These are phyloP conservation scores for Amanita brunnescens DNA, from an alignment of 768 basidiomycete species.

Conservation along the genomic window DNA sequence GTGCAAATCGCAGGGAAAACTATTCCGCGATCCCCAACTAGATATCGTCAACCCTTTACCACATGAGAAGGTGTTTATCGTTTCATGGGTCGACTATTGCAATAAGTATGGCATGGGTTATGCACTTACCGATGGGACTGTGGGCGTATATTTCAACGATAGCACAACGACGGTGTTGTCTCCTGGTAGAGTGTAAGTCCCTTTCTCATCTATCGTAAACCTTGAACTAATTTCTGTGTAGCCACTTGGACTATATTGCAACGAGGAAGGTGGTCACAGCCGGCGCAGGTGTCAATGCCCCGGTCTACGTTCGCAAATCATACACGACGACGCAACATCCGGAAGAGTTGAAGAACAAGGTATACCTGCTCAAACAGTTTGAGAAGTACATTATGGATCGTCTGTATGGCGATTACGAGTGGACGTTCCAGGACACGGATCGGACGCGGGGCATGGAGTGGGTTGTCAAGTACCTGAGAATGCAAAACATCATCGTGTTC, in stretches of 20 bases:
- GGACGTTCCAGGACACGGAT: slow-evolving; percentile 63
- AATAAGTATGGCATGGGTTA: slow-evolving; percentile 99
- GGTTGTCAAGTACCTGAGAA: slow-evolving; percentile 89
- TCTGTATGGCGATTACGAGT: slow-evolving; percentile 78
- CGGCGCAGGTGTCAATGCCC: slow-evolving; percentile 24
- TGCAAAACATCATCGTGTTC: slow-evolving; percentile 97
- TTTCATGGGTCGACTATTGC: slow-evolving; percentile 98
- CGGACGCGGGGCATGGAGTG: slow-evolving; percentile 86
- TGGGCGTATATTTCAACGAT: slow-evolving; percentile 96
- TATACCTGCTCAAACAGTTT: slow-evolving; percentile 90
- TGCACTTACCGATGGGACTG: slow-evolving; percentile 88
- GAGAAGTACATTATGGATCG: slow-evolving; percentile 91
- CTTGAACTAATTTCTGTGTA: slow-evolving; percentile 20
- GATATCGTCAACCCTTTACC: slow-evolving; percentile 38
- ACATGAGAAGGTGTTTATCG: slow-evolving; percentile 81
- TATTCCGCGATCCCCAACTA: slow-evolving; percentile 60
- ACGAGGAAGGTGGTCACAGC: slow-evolving; percentile 32
- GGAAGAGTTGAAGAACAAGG: slow-evolving; percentile 80
- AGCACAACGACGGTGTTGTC: slow-evolving; percentile 80
- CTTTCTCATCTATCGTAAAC: background rate
- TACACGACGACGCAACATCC: slow-evolving; percentile 65
- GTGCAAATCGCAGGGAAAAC: slow-evolving; percentile 47
- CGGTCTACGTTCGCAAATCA: slow-evolving; percentile 64
- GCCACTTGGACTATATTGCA: slow-evolving; percentile 85
- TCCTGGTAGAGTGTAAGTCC: slow-evolving; percentile 75